Percentiles rank a stretch among this genome's conserved stretches.
These are phyloP conservation scores for Ascosphaera aggregata DNA, from an alignment of 2,329 filamentous ascomycete species.

Conservation along the genomic window DNA sequence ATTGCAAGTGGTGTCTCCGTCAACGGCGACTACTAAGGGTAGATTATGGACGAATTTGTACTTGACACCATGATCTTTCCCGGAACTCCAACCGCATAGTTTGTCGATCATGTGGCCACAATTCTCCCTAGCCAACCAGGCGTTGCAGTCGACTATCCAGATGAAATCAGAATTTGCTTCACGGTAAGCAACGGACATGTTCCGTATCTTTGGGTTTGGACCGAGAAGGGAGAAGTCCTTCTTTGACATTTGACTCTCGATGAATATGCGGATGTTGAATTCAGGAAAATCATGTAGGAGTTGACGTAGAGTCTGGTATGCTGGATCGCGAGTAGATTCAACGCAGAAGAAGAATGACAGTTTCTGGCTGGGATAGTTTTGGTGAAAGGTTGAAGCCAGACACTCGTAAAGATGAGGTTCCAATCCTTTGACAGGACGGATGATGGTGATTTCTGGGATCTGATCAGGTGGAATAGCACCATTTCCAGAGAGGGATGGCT, in stretches of 20 bases:
- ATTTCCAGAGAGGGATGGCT: constrained; percentile 19
- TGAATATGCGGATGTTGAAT: constrained; percentile 46
- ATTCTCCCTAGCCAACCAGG: constrained; percentile 66
- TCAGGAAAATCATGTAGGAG: constrained; percentile 50
- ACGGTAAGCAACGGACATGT: constrained; percentile 80
- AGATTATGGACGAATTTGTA: constrained; percentile 94
- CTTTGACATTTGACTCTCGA: constrained; percentile 51
- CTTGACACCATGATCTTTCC: constrained; percentile 19
- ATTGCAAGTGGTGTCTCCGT: constrained; percentile 8
- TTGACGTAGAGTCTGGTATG: constrained; percentile 47
- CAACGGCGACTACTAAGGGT: constrained; percentile 63
- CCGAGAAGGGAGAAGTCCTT: constrained; percentile 45
- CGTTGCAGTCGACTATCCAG: constrained; percentile 92
- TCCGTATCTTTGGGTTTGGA: constrained; percentile 95
- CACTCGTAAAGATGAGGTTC: constrained; percentile 85
- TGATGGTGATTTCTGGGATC: constrained; percentile 66
- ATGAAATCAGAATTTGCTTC: constrained; percentile 73
- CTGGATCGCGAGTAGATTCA: constrained; percentile 48
- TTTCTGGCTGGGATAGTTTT: constrained; percentile 55
- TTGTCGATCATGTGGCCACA: constrained; percentile 76
- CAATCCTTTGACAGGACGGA: constrained; percentile 80
- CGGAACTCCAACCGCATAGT: constrained; percentile 41
- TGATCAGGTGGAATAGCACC: constrained; percentile 16
- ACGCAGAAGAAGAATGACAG: constrained; percentile 69
- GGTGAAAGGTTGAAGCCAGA: constrained; percentile 61